These are phyloP conservation scores for Penicillium canescens DNA, from an alignment of 495 filamentous ascomycete species.

Conservation along the genomic window DNA sequence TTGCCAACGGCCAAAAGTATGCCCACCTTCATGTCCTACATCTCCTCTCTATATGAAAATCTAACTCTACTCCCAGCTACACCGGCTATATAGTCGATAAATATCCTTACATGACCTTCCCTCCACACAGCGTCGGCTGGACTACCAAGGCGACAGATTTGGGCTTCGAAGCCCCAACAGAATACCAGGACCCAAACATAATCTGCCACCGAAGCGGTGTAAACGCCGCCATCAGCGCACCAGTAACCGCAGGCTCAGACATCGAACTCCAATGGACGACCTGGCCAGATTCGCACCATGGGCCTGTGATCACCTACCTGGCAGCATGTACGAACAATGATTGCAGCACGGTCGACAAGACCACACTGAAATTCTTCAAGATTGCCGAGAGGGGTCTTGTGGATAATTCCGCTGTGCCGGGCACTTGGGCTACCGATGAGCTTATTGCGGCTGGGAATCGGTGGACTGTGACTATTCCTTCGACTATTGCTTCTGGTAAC, in stretches of 20 bases:
- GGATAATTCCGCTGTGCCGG: conserved; percentile 43
- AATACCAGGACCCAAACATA: conserved; percentile 57
- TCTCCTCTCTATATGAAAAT: background rate
- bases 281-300: conserved; percentile 68
- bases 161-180: conserved; percentile 55
- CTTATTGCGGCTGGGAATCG: conserved; percentile 63
- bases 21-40: background rate
- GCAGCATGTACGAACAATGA: conserved; percentile 64
- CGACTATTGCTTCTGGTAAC: conserved; percentile 60
- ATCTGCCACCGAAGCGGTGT: conserved; percentile 64
- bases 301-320: conserved; percentile 73
- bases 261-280: conserved; percentile 62
- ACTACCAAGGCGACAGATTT: conserved; percentile 59
- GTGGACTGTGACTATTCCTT: conserved; percentile 66
- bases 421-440: conserved; percentile 64
- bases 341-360: conserved; percentile 64
- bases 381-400: conserved; percentile 64
- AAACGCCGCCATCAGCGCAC: conserved; percentile 51
- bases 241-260: conserved; percentile 52
- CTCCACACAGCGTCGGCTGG: too few relatives aligned
- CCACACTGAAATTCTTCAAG: conserved; percentile 70
- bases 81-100: conserved; percentile 35
- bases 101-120: conserved; percentile 35
- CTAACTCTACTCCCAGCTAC: conserved; percentile 21
- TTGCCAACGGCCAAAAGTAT: conserved; percentile 50